phyloP scores from a whole-genome alignment of 441 rosid genomes.

The Dalechampia spathulata region DNA sequence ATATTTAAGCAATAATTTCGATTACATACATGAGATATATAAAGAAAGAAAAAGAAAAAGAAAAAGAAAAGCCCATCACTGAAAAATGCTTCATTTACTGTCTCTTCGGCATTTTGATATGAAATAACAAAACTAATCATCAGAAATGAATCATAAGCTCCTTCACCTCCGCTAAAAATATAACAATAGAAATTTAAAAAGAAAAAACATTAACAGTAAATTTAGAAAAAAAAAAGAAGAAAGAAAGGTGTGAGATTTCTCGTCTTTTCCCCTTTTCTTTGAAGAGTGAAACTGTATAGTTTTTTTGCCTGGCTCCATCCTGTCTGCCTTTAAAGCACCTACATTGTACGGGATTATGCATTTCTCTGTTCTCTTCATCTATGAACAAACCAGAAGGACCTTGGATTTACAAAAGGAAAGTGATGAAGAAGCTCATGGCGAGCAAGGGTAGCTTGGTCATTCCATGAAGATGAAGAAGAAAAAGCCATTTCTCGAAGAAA shows the following conservation, averaged over 20 bases:
- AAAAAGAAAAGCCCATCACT: constrained; percentile 1
- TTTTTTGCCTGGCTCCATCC: constrained; percentile 70
- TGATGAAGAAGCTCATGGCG: constrained; percentile 7
- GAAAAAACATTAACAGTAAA: not conserved
- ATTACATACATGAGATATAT: not conserved
- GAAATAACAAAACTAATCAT: not conserved
- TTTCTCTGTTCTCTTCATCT: constrained; percentile 9
- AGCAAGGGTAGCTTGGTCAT: constrained; percentile 30
- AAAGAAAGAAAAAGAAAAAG: no score
- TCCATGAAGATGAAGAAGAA: constrained; percentile 10
- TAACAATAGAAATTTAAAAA: not conserved
- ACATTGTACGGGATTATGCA: constrained; percentile 23
- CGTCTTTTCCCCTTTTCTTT: not conserved
- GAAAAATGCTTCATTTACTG: constrained; percentile 9
- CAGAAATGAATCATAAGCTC: constrained; percentile 9
- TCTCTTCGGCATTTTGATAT: constrained; percentile 10
- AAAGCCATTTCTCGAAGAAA: not conserved
- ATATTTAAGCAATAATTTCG: not conserved
- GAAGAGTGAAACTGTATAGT: constrained; percentile 4
- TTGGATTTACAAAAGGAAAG: constrained; percentile 19
- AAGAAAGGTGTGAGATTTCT: not conserved
- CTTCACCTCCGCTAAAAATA: not conserved
- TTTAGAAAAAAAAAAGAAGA: not conserved
- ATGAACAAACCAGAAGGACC: constrained; percentile 33
- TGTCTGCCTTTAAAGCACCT: constrained; percentile 49